Evolutionary conservation across 179 eudicot species (phyloP).

Genomic region (Silene vulgaris): DNA sequence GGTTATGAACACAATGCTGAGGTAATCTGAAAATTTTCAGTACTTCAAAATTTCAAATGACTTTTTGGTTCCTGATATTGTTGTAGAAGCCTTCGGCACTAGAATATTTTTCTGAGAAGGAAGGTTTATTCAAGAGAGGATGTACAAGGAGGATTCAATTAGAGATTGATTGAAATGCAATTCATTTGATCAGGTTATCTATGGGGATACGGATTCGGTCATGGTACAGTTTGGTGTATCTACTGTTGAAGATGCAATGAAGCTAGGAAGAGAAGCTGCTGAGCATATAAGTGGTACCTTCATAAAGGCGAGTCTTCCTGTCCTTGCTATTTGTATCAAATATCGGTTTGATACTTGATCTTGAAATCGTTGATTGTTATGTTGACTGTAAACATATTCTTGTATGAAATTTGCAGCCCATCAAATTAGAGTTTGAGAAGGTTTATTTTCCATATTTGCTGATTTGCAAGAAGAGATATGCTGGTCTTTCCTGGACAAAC

Average conservation of each 20-base stretch:
- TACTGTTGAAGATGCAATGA: slow-evolving; percentile 83
- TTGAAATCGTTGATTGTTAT: not conserved
- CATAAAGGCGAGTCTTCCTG: slow-evolving; percentile 46
- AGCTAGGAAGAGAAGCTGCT: slow-evolving; percentile 94
- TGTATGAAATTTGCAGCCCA: slow-evolving; percentile 54
- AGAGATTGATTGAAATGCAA: not conserved
- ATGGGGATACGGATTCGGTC: slow-evolving; percentile 99
- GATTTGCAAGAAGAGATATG: slow-evolving; percentile 97
- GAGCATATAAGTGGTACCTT: slow-evolving; percentile 87
- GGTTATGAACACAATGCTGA: slow-evolving; percentile 92
- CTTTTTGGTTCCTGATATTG: slow-evolving; percentile 13
- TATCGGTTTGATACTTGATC: not conserved
- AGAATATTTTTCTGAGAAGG: not conserved
- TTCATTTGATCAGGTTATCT: slow-evolving; percentile 60
- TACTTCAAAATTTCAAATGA: not conserved
- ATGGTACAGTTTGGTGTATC: slow-evolving; percentile 97
- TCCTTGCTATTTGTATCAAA: not conserved
- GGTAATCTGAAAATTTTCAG: slow-evolving; percentile 37
- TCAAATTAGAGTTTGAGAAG: slow-evolving; percentile 97
- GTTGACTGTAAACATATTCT: slow-evolving; percentile 13
- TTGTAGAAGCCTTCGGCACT: not conserved
- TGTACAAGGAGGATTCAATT: slow-evolving; percentile 1
- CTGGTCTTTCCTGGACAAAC: slow-evolving; percentile 93
- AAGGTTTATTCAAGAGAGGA: not conserved
- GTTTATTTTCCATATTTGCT: slow-evolving; percentile 87